phyloP scores from a whole-genome alignment of 192 early-diverging fungal genomes.

The Backusella macrospora region DNA sequence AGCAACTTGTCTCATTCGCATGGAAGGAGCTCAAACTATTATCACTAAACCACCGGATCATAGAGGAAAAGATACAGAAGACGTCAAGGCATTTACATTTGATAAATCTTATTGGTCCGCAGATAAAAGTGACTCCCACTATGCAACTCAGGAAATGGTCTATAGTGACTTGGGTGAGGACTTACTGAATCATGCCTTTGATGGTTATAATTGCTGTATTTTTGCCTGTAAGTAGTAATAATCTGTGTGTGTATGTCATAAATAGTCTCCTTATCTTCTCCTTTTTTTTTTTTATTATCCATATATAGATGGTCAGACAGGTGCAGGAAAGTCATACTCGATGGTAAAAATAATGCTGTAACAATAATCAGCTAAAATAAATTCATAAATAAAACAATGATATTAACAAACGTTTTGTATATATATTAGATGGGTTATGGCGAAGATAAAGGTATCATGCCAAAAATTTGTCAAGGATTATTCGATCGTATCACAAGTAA shows the following conservation, averaged over 20 bases:
- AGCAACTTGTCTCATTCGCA: conserved; percentile 66
- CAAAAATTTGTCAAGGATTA: conserved; percentile 75
- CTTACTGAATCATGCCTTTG: conserved; percentile 85
- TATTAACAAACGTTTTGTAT: not conserved
- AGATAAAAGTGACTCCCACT: conserved; percentile 58
- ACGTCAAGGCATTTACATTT: conserved; percentile 74
- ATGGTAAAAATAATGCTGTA: conserved; percentile 47
- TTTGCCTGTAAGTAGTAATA: conserved; percentile 76
- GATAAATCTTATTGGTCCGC: conserved; percentile 91
- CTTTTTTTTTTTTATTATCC: conserved; percentile 4
- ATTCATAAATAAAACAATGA: not conserved
- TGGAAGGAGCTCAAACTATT: conserved; percentile 73
- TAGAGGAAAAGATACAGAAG: conserved; percentile 37
- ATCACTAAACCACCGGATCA: conserved; percentile 55
- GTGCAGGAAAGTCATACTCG: conserved; percentile 73
- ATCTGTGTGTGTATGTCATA: not conserved
- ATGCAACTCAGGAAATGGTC: conserved; percentile 74
- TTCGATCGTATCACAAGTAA: conserved; percentile 66
- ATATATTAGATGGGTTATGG: conserved; percentile 64
- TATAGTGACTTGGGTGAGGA: conserved; percentile 79
- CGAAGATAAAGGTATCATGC: conserved; percentile 85
- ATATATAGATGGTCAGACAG: conserved; percentile 73
- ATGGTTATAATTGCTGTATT: conserved; percentile 91
- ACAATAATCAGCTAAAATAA: not conserved
- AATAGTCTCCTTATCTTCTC: conserved; percentile 17